Percentiles rank a stretch among this genome's conserved stretches.
phyloP scores from a whole-genome alignment of 1,139 yeast genomes.

The Debaryomycetaceae sp. region DNA sequence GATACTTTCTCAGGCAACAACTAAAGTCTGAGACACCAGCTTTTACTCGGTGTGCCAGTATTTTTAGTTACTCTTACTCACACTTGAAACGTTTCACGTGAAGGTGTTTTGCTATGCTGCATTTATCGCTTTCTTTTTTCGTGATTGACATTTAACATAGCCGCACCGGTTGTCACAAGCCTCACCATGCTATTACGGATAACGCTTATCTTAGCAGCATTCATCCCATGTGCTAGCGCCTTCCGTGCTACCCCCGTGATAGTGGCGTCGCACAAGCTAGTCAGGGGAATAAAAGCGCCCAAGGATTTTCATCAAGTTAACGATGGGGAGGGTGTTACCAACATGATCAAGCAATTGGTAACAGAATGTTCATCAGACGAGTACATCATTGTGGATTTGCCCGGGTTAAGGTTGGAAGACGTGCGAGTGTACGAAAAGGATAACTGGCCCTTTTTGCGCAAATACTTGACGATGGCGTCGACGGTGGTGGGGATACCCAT shows the following conservation, averaged over 20 bases:
- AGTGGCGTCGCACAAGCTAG: slow-evolving; percentile 41
- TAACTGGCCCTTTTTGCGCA: slow-evolving; percentile 51
- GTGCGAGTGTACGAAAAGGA: slow-evolving; percentile 35
- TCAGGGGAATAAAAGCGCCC: slow-evolving; percentile 24
- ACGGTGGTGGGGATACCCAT: slow-evolving; percentile 62
- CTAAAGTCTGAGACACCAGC: no score
- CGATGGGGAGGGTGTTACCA: slow-evolving; percentile 33
- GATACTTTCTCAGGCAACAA: no score
- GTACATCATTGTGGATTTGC: slow-evolving; percentile 63
- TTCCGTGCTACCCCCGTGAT: slow-evolving; percentile 30
- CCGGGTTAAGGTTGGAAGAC: slow-evolving; percentile 63
- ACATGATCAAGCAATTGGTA: slow-evolving; percentile 44
- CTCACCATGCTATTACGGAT: background rate
- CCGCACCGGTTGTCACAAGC: no score
- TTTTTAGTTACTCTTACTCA: no score
- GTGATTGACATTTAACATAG: no score
- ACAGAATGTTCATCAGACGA: slow-evolving; percentile 68
- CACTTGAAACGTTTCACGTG: no score
- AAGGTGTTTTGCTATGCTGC: no score
- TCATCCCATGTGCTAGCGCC: slow-evolving; percentile 4
- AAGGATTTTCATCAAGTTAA: slow-evolving; percentile 9
- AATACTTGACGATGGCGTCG: slow-evolving; percentile 55
- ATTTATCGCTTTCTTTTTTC: no score
- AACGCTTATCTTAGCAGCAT: background rate
- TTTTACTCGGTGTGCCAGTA: no score